Base-by-base conservation (phyloP, 371 early-diverging fungal genomes). In the Saksenaea vasiformis region DNA sequence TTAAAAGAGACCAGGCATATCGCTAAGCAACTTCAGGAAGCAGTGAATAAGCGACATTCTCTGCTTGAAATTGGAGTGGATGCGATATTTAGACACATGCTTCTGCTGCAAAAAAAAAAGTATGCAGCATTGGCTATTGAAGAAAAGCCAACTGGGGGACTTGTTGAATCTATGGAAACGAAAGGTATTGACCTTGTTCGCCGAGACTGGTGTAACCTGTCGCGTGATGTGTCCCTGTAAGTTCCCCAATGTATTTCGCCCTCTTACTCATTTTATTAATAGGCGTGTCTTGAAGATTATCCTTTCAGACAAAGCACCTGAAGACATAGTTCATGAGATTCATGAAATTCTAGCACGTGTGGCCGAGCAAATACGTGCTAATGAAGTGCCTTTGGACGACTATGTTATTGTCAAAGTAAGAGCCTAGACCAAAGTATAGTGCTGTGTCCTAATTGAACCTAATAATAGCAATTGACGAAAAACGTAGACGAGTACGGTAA, bases 21-120 rank as follows among this genome's bases (percentile, higher is more conserved):
- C 26, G 96, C 93, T 1, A 73, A 85, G 2, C 76, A 85, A 15
- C 77, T 99, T 39, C 91, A 91, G 63, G 79, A 87, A 47, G 79
- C 79, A 37, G 95, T 99, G 54, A 99, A 99, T 76, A 83, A 87
- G 34, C 84, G 90, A 28, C 99, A 99, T 84, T 85, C 81, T 19
- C 71, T 93, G 58, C 82, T 99, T 19, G 98, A 98, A 78, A 92
- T 99, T 53, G 99, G 98, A 54, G 87, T 98, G 55, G 99, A 99
- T 72, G 98, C 95, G 5, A 81, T 92, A 38, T 99, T 93, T 74
- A 85, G 87, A 71, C 91, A 93, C 38, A 86, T 99, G 76, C 77
- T 99, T n/a, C 74, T 99, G 57, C 85, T 98, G 34, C 94, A 93
- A 67, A 99, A 99, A 83, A 99, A 99, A 73, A 99, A 99, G 76